Evolutionary conservation across 345 rosid species (phyloP), one percentile per base, ranked within the genome.

Genomic region (Brassica cretica): DNA sequence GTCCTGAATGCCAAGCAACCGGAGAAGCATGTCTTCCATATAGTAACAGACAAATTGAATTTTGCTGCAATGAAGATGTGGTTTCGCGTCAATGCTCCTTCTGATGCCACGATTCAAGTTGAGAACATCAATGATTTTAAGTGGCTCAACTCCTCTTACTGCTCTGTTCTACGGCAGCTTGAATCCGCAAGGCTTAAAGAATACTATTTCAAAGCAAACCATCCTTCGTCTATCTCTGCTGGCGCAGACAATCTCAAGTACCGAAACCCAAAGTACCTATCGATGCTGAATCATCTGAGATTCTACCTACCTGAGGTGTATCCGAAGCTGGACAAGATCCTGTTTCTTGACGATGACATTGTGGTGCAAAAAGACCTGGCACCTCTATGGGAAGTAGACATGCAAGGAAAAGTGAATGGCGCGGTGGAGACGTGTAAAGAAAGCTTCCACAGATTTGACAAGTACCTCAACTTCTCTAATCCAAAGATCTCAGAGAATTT

Each of bases 381-480:
- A 33, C 89, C 93, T 53, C 89, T 91, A n/a, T 91, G 97, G 94
- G 87, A 64, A 8, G 27, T 91, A 68, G 89, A 90, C 80, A 84
- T 91, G 82, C 76, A 84, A 70, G 97, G 94, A 41, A 89, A 87
- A 88, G 97, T 90, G 73, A 91, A 91, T 72, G 97, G 93, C 70
- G 97, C 94, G 21, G 97, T 91, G 77, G 97, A 91, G 84, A 91
- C 94, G 41, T 90, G 97, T 59, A 91, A 91, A 84, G 94, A 88
- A 87, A 91, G 91, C 82, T 91, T 91, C 80, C 97, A 91, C 84
- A 90, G 98, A 86, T 91, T 93, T 62, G 99, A 95, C 72, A 95
- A 95, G 89, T 95, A 95, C 86, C 97, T 95, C 61, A 95, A 95
- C 90, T 95, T 93, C 83, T 89, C 98, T 4, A 89, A 93, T 78